These are phyloP conservation scores for Neonectria faginata DNA, from an alignment of 2,329 filamentous ascomycete genomes.

Conservation along the genomic window DNA sequence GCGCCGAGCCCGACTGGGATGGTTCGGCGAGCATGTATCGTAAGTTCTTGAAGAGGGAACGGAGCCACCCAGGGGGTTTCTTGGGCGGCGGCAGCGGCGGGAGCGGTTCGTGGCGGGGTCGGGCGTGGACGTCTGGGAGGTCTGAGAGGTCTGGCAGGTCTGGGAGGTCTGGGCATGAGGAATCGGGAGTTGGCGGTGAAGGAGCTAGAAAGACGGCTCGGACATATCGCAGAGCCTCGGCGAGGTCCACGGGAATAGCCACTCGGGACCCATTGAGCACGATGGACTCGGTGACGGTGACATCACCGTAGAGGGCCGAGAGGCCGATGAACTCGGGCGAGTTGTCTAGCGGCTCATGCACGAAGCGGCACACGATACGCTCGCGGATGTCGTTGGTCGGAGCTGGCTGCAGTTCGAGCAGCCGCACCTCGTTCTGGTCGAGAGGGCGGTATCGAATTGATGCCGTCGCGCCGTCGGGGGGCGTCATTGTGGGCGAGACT, in stretches of 20 bases:
- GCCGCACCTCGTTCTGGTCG: slow-evolving; percentile 34
- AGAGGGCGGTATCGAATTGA: slow-evolving; percentile 39
- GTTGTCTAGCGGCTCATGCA: slow-evolving; percentile 35
- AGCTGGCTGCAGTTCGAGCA: slow-evolving; percentile 39
- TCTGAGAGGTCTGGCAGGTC: slow-evolving; percentile 12
- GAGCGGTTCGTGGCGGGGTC: slow-evolving; percentile 3
- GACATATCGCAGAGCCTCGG: slow-evolving; percentile 39
- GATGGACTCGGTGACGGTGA: slow-evolving; percentile 36
- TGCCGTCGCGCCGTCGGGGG: slow-evolving; percentile 35
- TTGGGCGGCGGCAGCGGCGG: slow-evolving; percentile 34
- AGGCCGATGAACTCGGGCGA: slow-evolving; percentile 40
- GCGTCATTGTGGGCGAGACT: slow-evolving; percentile 29
- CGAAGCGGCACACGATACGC: slow-evolving; percentile 36
- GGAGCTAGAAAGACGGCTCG: slow-evolving; percentile 38
- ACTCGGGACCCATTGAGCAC: slow-evolving; percentile 32
- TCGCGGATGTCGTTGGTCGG: slow-evolving; percentile 37
- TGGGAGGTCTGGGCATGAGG: slow-evolving; percentile 26
- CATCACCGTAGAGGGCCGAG: slow-evolving; percentile 38
- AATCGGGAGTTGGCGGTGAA: slow-evolving; percentile 14
- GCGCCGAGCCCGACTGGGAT: not conserved
- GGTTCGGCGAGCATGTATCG: slow-evolving; percentile 30
- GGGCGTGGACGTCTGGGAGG: slow-evolving; percentile 8
- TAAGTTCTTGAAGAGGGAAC: slow-evolving; percentile 33
- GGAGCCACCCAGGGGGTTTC: slow-evolving; percentile 38
- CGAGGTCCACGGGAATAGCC: slow-evolving; percentile 32